Conservation (phyloP, 2,329 filamentous ascomycete species). For the Xylariales sp. region DNA sequence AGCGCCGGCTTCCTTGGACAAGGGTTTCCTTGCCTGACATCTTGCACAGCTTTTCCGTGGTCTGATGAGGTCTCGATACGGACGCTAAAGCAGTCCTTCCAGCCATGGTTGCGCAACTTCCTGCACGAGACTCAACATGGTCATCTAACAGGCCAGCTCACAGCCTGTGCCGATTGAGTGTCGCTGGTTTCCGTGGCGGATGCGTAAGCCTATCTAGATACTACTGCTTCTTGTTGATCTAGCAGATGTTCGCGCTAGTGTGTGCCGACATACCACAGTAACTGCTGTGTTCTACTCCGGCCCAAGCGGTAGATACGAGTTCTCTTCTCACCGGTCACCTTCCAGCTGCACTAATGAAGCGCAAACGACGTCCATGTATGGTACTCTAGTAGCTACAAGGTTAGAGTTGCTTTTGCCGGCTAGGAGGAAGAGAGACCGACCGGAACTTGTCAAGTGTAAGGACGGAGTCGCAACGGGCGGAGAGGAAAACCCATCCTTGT, state of each 20-base stretch:
- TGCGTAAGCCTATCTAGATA: neutral
- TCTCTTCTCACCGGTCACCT: neutral
- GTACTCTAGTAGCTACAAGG: neutral
- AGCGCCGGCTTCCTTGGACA: slow-evolving; percentile 23
- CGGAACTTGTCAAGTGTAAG: slow-evolving; percentile 7
- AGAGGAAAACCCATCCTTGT: neutral
- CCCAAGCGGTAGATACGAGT: no score
- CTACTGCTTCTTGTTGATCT: no score
- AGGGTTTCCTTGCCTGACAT: slow-evolving; percentile 19
- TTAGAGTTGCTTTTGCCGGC: slow-evolving; percentile 2
- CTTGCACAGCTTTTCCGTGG: neutral
- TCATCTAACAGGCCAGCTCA: no score
- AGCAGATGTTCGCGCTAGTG: no score
- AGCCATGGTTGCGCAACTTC: neutral
- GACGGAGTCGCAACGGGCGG: neutral
- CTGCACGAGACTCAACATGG: no score
- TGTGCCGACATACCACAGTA: no score
- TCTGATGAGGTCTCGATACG: neutral
- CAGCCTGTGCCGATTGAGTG: no score
- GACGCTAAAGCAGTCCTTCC: neutral
- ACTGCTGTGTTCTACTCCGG: no score
- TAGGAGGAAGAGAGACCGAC: slow-evolving; percentile 4
- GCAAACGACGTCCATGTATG: neutral
- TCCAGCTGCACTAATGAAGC: neutral
- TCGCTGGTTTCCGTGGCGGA: neutral